A percentile compares a stretch with the other conserved stretches of the same genome.
phyloP scores from a whole-genome alignment of 2,329 filamentous ascomycete species.

The Canariomyces notabilis region DNA sequence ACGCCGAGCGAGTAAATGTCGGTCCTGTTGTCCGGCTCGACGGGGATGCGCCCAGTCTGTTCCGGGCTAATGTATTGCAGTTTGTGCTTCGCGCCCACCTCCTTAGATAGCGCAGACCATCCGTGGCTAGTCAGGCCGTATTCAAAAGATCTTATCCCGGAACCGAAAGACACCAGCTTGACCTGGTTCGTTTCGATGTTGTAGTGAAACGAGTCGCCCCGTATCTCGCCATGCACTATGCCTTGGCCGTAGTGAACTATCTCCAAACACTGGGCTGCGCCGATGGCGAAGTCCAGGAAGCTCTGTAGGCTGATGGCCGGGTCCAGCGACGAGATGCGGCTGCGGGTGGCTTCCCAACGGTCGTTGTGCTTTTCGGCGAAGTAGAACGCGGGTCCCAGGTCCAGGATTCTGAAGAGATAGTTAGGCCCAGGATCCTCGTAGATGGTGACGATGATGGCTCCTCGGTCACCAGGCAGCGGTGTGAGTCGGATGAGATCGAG shows the following conservation, averaged over 20 bases:
- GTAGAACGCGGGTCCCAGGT: slow-evolving; percentile 74
- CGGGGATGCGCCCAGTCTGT: slow-evolving; percentile 88
- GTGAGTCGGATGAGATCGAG: slow-evolving; percentile 73
- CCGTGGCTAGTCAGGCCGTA: slow-evolving; percentile 80
- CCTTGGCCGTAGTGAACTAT: slow-evolving; percentile 85
- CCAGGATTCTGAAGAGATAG: slow-evolving; percentile 63
- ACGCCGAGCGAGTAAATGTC: slow-evolving; percentile 92
- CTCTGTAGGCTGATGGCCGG: slow-evolving; percentile 64
- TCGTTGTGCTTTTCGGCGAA: slow-evolving; percentile 49
- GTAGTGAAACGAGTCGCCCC: slow-evolving; percentile 88
- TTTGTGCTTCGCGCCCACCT: slow-evolving; percentile 83
- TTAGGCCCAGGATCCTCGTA: slow-evolving; percentile 76
- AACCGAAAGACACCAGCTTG: slow-evolving; percentile 79
- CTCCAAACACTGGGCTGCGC: slow-evolving; percentile 79
- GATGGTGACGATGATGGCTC: slow-evolving; percentile 70
- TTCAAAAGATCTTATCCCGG: slow-evolving; percentile 81
- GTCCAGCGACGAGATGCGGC: slow-evolving; percentile 43
- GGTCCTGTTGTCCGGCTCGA: slow-evolving; percentile 84
- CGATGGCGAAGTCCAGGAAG: slow-evolving; percentile 89
- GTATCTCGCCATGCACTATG: slow-evolving; percentile 84
- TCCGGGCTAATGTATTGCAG: slow-evolving; percentile 90
- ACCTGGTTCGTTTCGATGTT: slow-evolving; percentile 65
- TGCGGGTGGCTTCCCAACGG: slow-evolving; percentile 41
- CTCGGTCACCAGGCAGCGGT: slow-evolving; percentile 62
- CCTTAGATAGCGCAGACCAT: slow-evolving; percentile 77